Percentiles rank a stretch among this genome's conserved stretches.
Conservation (phyloP, 169 alveolate species). For the Prorocentrum cordatum region DNA sequence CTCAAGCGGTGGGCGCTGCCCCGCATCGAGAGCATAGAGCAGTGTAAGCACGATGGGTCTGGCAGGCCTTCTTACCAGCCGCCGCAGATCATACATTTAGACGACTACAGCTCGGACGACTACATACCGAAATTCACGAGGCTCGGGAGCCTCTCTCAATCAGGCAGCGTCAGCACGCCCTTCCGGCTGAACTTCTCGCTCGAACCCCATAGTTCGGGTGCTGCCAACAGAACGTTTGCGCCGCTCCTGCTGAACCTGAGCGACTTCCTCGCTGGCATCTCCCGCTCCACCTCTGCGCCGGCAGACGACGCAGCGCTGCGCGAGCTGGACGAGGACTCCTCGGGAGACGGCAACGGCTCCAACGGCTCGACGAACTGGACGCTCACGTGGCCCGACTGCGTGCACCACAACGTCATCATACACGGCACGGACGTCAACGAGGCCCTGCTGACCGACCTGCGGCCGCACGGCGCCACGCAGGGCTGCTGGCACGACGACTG, state of each 20-base stretch:
- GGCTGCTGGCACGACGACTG: not conserved
- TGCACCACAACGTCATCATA: not conserved
- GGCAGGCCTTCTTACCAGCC: constrained; percentile 41
- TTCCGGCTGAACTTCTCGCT: too few relatives aligned
- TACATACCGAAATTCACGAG: constrained; percentile 2
- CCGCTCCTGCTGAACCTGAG: too few relatives aligned
- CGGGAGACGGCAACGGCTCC: too few relatives aligned
- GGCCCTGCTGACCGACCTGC: not conserved
- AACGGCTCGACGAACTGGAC: too few relatives aligned
- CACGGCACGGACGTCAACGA: not conserved
- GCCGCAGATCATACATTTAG: constrained; percentile 31
- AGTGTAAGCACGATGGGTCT: constrained; percentile 50
- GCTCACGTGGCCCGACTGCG: not conserved
- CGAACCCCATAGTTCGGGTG: too few relatives aligned
- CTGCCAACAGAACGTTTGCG: too few relatives aligned
- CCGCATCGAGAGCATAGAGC: constrained; percentile 42
- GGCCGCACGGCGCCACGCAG: not conserved
- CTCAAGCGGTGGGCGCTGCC: constrained; percentile 64
- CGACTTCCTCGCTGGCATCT: too few relatives aligned
- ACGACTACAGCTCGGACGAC: constrained; percentile 25
- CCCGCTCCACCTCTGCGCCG: too few relatives aligned
- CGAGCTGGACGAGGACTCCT: too few relatives aligned
- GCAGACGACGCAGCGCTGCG: too few relatives aligned
- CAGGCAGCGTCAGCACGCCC: too few relatives aligned
- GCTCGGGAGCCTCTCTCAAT: not conserved